Evolutionary conservation across 305 asterid species (phyloP).

Genomic region (Rubia peregrina): DNA sequence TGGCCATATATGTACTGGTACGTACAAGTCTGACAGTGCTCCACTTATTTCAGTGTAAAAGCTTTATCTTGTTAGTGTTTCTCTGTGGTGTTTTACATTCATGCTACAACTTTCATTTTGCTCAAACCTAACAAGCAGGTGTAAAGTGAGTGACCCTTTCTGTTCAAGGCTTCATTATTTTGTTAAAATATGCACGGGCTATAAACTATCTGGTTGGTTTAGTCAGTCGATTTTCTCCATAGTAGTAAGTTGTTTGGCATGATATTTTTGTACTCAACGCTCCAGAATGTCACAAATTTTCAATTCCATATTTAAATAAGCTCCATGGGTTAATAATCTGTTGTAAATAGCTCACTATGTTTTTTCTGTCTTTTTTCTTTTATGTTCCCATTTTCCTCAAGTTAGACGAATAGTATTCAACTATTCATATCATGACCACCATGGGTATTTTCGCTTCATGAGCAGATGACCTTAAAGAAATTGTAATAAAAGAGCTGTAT

Average conservation of each 20-base stretch:
- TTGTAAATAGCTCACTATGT: not conserved
- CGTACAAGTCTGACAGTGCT: slow-evolving; percentile 3
- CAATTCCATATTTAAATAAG: not conserved
- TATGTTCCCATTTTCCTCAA: not conserved
- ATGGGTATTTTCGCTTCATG: not conserved
- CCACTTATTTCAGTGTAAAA: not conserved
- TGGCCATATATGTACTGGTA: slow-evolving; percentile 1
- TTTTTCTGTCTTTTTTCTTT: not conserved
- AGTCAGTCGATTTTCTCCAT: not conserved
- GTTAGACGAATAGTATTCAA: not conserved
- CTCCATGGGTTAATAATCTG: not conserved
- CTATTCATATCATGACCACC: not conserved
- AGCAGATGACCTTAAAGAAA: not conserved
- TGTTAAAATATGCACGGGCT: not conserved
- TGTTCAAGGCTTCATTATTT: not conserved
- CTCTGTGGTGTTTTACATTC: not conserved
- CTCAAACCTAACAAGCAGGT: not conserved
- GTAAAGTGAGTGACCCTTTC: not conserved
- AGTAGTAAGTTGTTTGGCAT: not conserved
- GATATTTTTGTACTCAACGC: not conserved
- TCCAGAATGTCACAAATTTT: not conserved
- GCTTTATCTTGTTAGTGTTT: not conserved
- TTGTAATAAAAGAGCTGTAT: not conserved
- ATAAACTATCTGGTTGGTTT: not conserved
- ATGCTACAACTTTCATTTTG: not conserved